Base-by-base conservation (phyloP, 1,284 basidiomycete species). In the Puccinia brachypodii region DNA sequence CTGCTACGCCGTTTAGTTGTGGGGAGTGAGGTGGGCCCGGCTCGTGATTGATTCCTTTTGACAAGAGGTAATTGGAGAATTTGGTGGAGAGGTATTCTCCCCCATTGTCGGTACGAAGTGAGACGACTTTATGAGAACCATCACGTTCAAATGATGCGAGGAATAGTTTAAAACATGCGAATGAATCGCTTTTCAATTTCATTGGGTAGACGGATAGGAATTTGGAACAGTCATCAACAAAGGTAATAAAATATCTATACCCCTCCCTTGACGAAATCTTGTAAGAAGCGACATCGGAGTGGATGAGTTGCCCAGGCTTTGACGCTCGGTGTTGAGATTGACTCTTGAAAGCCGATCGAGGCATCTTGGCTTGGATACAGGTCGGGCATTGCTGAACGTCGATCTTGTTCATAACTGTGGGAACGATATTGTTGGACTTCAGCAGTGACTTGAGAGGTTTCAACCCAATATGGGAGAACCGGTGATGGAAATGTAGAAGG, bases 1-100 rank as follows among this genome's bases (percentile, higher is more conserved):
- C 84, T 0, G 86, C 84, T 50, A 85, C 83, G 83, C 88, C 82
- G 83, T 87, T 88, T 81, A 84, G 22, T 72, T 85, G 82, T 2
- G 87, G 87, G 0, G 87, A 85, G 79, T 89, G 85, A 77, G 88
- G 88, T 0, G 86, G 84, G 19, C 86, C 87, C 19, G 86, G 83
- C 60, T 86, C 83, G 31, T 83, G 84, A 28, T 79, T 58, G 1
- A 86, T 88, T 22, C 88, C 88, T 14, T 80, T 38, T 0, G 62
- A 36, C 8, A 82, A 81, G 3, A 87, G 85, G 58, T 85, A 86
- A 0, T 79, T 82, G 13, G 75, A 25, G 77, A 88, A 86, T 7
- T 80, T 84, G 3, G 83, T 83, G 1, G 81, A 83, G 8, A 82
- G 66, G 81, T 85, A 86, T 84, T 88, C 84, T 2, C 85, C 85